phyloP scores from a whole-genome alignment of 139 green algal genomes.

The Nannochloris sp. region DNA sequence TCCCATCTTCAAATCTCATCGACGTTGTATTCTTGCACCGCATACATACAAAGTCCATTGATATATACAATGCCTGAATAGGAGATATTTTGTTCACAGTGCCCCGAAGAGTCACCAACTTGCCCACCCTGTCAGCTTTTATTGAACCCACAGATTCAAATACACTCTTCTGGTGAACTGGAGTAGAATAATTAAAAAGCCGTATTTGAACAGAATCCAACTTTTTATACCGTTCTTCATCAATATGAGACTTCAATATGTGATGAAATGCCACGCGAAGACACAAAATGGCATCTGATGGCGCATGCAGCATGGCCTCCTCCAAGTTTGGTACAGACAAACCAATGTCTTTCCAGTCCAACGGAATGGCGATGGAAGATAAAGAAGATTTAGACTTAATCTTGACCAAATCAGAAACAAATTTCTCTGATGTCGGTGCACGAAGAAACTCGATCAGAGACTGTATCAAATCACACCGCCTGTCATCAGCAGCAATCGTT shows the following conservation, averaged over 20 bases:
- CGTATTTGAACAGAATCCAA: conserved; percentile 2
- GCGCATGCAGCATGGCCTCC: conserved; percentile 39
- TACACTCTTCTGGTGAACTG: conserved; percentile 36
- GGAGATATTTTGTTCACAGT: conserved; percentile 64
- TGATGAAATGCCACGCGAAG: conserved; percentile 41
- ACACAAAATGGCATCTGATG: conserved; percentile 47
- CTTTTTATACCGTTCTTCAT: background rate
- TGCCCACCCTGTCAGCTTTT: conserved; percentile 28
- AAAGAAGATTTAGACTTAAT: too few relatives aligned
- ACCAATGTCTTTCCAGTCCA: conserved; percentile 13
- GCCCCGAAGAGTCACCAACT: conserved; percentile 63
- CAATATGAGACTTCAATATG: conserved; percentile 18
- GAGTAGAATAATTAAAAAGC: conserved; percentile 26
- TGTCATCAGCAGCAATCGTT: too few relatives aligned
- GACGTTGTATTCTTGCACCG: conserved; percentile 46
- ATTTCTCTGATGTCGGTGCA: too few relatives aligned
- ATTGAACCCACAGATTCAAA: conserved; percentile 33
- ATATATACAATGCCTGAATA: conserved; percentile 47
- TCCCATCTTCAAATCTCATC: conserved; percentile 46
- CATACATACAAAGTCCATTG: conserved; percentile 67
- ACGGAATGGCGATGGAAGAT: conserved; percentile 12
- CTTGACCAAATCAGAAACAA: too few relatives aligned
- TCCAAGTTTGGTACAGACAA: conserved; percentile 33
- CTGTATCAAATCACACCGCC: too few relatives aligned
- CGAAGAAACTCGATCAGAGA: too few relatives aligned